These are phyloP conservation scores for Pittosporum tobira DNA, from an alignment of 129 eudicot genomes.

Conservation along the genomic window DNA sequence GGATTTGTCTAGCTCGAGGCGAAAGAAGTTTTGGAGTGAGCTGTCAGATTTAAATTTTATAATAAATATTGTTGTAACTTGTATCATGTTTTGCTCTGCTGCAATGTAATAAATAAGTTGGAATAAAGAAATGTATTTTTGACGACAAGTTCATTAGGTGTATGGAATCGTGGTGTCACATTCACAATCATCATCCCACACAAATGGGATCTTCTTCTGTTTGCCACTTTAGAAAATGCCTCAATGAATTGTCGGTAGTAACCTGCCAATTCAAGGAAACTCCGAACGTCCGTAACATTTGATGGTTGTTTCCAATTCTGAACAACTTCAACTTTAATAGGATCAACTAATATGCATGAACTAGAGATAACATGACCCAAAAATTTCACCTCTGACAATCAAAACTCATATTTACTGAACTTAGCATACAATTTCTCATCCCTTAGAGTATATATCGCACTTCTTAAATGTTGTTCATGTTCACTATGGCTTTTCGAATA, in stretches of 20 bases:
- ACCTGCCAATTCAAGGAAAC: constrained; percentile 7
- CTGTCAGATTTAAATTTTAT: too few species aligned
- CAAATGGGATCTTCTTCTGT: not conserved
- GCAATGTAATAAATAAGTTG: too few species aligned
- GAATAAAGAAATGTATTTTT: too few species aligned
- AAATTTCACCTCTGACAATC: not conserved
- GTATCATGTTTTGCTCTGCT: too few species aligned
- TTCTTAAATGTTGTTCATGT: too few species aligned
- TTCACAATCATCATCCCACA: not conserved
- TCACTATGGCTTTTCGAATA: too few species aligned
- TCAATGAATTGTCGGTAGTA: not conserved
- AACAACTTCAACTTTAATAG: not conserved
- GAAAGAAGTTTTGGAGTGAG: too few species aligned
- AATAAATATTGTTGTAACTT: too few species aligned
- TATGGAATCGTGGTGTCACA: too few species aligned
- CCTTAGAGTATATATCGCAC: too few species aligned
- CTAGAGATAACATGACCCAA: not conserved
- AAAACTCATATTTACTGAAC: not conserved
- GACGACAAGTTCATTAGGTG: too few species aligned
- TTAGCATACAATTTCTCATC: not conserved
- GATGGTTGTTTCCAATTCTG: not conserved
- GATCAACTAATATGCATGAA: not conserved
- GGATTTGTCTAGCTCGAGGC: too few species aligned
- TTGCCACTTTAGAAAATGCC: not conserved
- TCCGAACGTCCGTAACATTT: not conserved